These are phyloP conservation scores for Pharnaceum exiguum DNA, from an alignment of 148 eudicot species.

Conservation along the genomic window DNA sequence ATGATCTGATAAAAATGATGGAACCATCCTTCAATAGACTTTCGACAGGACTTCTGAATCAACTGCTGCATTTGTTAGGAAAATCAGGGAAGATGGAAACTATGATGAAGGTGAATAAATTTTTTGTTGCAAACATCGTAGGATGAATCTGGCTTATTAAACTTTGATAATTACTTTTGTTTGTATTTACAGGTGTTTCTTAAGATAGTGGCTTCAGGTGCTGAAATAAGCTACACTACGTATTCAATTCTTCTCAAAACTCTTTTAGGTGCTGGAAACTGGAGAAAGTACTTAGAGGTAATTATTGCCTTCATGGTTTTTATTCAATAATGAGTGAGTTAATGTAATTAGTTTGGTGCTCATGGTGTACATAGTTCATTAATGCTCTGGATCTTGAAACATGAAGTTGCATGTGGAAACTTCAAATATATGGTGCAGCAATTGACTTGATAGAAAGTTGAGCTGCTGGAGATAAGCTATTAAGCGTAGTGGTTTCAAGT, in stretches of 20 bases:
- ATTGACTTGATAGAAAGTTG: too few species aligned
- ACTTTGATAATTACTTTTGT: not conserved
- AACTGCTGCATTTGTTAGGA: constrained; percentile 71
- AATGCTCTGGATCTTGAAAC: too few species aligned
- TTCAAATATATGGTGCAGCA: too few species aligned
- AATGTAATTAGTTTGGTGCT: too few species aligned
- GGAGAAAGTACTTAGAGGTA: constrained; percentile 98
- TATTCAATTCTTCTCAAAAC: constrained; percentile 66
- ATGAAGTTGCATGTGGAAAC: too few species aligned
- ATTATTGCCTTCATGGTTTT: not conserved
- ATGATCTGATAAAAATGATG: constrained; percentile 51
- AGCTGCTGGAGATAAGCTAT: too few species aligned
- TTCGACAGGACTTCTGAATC: constrained; percentile 78
- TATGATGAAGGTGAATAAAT: constrained; percentile 78
- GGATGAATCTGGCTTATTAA: not conserved
- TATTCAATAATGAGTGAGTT: too few species aligned
- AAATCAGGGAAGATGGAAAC: constrained; percentile 74
- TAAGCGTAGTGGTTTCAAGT: too few species aligned
- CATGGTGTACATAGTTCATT: too few species aligned
- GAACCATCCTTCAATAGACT: constrained; percentile 57
- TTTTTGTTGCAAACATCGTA: not conserved
- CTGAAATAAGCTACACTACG: constrained; percentile 58
- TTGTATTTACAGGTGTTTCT: constrained; percentile 58
- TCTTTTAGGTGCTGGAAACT: constrained; percentile 81
- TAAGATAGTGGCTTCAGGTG: constrained; percentile 72